Conservation (phyloP, 495 filamentous ascomycete genomes). For the Penicillium taxi region DNA sequence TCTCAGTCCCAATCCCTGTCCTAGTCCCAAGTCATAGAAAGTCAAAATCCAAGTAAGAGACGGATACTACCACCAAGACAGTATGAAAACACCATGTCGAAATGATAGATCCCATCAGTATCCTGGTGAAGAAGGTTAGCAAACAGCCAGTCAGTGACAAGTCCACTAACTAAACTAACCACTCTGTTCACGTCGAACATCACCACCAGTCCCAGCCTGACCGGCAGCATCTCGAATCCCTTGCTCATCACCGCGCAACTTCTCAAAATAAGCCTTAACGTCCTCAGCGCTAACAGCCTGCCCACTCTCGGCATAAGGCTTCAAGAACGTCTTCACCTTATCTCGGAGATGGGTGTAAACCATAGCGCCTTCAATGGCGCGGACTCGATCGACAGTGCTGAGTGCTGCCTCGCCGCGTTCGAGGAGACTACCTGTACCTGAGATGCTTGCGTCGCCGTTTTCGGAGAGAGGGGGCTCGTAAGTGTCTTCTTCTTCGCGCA, state of each 20-base stretch:
- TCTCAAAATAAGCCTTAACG: constrained; percentile 92
- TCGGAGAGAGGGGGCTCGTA: constrained; percentile 84
- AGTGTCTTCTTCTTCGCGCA: constrained; percentile 86
- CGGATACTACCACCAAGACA: too few relatives aligned
- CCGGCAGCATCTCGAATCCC: constrained; percentile 42
- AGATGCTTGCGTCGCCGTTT: constrained; percentile 37
- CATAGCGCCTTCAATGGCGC: constrained; percentile 95
- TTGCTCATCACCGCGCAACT: constrained; percentile 75
- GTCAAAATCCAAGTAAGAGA: too few relatives aligned
- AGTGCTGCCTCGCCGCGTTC: constrained; percentile 87
- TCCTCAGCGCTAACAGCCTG: constrained; percentile 83
- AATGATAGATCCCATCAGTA: too few relatives aligned
- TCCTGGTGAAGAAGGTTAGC: constrained; percentile 7
- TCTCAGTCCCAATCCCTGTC: too few relatives aligned
- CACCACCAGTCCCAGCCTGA: constrained; percentile 21
- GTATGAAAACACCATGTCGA: too few relatives aligned
- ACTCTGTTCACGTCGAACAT: constrained; percentile 30
- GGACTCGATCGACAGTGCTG: constrained; percentile 80
- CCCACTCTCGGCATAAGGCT: constrained; percentile 87
- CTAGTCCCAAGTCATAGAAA: too few relatives aligned
- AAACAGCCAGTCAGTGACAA: neutral
- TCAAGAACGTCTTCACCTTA: constrained; percentile 83
- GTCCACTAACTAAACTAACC: constrained; percentile 17
- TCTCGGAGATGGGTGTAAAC: constrained; percentile 93
- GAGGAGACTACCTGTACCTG: constrained; percentile 63